These are phyloP conservation scores for Colletotrichum zoysiae DNA, from an alignment of 2,329 filamentous ascomycete species.

Conservation along the genomic window DNA sequence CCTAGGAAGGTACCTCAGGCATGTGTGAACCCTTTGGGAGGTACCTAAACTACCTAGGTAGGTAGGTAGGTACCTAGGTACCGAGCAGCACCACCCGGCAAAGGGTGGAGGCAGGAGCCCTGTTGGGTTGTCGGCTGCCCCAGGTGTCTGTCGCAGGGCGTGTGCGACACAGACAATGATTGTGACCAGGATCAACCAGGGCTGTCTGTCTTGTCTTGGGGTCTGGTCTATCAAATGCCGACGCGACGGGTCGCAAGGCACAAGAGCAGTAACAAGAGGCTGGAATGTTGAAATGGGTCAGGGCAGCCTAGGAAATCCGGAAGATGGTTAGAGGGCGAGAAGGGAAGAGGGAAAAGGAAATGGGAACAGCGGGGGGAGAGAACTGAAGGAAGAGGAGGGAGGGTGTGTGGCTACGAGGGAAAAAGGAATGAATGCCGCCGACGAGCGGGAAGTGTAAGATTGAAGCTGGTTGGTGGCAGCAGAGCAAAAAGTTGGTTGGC, in stretches of 20 bases:
- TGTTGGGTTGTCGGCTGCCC: constrained; percentile 12
- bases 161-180: constrained; percentile 9
- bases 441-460: constrained; percentile 38
- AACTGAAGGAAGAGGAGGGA: constrained; percentile 10
- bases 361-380: constrained; percentile 4
- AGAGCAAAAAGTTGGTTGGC: neutral
- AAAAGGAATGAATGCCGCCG: constrained; percentile 34
- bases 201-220: neutral
- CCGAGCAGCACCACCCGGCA: constrained; percentile 15
- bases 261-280: neutral
- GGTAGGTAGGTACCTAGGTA: neutral
- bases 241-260: neutral
- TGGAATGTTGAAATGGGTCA: too few species aligned
- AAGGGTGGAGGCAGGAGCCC: constrained; percentile 21
- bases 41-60: too few species aligned
- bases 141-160: constrained; percentile 15
- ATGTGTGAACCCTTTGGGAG: constrained; percentile 6
- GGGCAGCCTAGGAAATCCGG: neutral
- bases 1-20: too few species aligned
- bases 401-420: constrained; percentile 22
- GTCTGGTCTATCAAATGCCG: constrained; percentile 13
- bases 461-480: constrained; percentile 5
- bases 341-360: neutral
- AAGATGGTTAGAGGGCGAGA: neutral
- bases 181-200: constrained; percentile 1